phyloP scores from a whole-genome alignment of 2,329 filamentous ascomycete genomes.

The Ophiocordyceps australis region DNA sequence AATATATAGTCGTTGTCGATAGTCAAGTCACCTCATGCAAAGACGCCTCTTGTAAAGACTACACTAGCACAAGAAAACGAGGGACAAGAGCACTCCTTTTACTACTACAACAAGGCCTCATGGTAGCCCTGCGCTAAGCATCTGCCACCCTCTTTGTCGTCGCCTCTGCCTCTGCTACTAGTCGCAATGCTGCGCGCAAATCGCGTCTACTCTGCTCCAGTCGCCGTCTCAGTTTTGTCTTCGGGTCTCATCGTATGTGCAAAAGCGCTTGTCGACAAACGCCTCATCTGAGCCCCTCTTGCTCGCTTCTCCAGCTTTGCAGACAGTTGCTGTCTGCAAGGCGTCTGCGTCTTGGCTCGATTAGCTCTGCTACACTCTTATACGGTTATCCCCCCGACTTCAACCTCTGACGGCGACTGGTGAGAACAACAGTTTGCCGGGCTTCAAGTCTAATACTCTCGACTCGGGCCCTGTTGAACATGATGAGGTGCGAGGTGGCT shows the following conservation, averaged over 20 bases:
- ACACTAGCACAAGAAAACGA: too few species aligned
- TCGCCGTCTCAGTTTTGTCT: conserved; percentile 44
- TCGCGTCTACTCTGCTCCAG: conserved; percentile 30
- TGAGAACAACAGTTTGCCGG: too few species aligned
- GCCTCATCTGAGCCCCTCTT: too few species aligned
- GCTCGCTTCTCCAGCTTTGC: too few species aligned
- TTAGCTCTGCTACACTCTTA: conserved; percentile 12
- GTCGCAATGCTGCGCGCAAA: conserved; percentile 40
- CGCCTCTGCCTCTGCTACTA: too few species aligned
- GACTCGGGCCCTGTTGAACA: conserved; percentile 17
- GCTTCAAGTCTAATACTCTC: too few species aligned
- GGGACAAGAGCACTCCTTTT: neutral
- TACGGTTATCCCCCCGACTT: conserved; percentile 30
- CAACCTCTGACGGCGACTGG: conserved; percentile 34
- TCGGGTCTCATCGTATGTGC: conserved; percentile 38
- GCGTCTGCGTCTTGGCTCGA: conserved; percentile 18
- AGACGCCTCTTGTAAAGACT: too few species aligned
- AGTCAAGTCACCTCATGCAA: too few species aligned
- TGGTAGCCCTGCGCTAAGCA: conserved; percentile 4
- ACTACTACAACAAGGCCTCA: too few species aligned
- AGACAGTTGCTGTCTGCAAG: conserved; percentile 16
- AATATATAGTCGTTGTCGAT: too few species aligned
- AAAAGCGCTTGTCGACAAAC: too few species aligned
- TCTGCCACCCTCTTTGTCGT: too few species aligned
- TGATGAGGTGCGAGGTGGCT: conserved; percentile 39